phyloP scores from a whole-genome alignment of 352 stramenopile genomes.

The Lagenidium sp. region DNA sequence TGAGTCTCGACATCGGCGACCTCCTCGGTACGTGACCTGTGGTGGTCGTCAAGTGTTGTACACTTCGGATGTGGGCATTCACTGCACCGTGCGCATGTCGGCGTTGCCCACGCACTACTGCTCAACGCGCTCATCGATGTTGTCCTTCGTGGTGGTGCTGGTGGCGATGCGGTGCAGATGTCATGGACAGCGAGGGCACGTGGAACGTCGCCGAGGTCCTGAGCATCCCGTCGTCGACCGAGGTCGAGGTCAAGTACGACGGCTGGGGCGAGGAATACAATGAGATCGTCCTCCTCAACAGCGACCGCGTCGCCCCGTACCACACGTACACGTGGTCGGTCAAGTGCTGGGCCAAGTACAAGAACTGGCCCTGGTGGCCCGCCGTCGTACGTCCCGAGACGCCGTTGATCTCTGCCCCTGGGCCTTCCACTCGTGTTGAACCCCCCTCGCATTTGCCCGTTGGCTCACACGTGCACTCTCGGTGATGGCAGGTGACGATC shows the following conservation, averaged over 20 bases:
- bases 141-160: too few species aligned
- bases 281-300: slow-evolving; percentile 46
- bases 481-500: slow-evolving; percentile 67
- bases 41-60: too few species aligned
- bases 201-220: slow-evolving; percentile 63
- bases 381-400: slow-evolving; percentile 29
- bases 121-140: too few species aligned
- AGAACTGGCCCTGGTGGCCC: slow-evolving; percentile 71
- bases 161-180: slow-evolving; percentile 36
- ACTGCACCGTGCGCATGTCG: too few species aligned
- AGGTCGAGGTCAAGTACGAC: slow-evolving; percentile 60
- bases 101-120: too few species aligned
- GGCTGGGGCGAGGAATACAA: slow-evolving; percentile 49
- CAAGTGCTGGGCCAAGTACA: slow-evolving; percentile 78
- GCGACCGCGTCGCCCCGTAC: slow-evolving; percentile 52
- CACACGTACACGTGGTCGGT: slow-evolving; percentile 72
- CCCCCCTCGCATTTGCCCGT: slow-evolving; percentile 1
- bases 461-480: too few species aligned
- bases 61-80: background rate
- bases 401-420: background rate
- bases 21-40: slow-evolving; percentile 26
- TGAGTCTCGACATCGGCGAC: slow-evolving; percentile 17
- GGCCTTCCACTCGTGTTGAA: background rate
- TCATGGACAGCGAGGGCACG: slow-evolving; percentile 47
- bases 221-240: slow-evolving; percentile 4